phyloP scores from a whole-genome alignment of 768 basidiomycete species.

The Stropharia rugosoannulata region DNA sequence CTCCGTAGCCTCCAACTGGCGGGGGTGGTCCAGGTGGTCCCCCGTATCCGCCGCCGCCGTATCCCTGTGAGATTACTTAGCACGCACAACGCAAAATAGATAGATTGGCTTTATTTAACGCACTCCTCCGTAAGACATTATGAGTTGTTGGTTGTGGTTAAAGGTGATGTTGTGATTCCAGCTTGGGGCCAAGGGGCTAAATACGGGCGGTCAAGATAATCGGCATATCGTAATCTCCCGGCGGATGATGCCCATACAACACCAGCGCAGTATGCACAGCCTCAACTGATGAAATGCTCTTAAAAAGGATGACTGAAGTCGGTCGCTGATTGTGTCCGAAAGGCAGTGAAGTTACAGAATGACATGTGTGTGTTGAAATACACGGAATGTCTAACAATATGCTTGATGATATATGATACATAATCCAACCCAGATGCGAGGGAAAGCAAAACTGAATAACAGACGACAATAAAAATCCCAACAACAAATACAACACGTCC shows the following conservation, averaged over 20 bases:
- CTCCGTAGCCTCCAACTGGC: constrained; percentile 19
- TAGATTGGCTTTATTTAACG: neutral
- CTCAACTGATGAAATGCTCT: neutral
- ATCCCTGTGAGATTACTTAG: neutral
- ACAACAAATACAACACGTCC: neutral
- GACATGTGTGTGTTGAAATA: neutral
- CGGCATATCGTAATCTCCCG: neutral
- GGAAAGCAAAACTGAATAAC: neutral
- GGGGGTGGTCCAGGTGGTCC: constrained; percentile 8
- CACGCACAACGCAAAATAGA: neutral
- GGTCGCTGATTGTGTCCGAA: no score
- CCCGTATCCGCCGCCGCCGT: constrained; percentile 11
- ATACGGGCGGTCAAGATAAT: neutral
- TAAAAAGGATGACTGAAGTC: no score
- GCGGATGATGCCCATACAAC: neutral
- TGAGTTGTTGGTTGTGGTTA: neutral
- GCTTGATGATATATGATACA: neutral
- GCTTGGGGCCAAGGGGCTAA: neutral
- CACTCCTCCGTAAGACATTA: constrained; percentile 39
- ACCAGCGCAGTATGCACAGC: neutral
- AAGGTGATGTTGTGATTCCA: neutral
- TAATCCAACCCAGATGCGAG: neutral
- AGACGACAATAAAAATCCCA: neutral
- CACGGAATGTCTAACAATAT: neutral
- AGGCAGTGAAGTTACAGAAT: no score